Conservation (phyloP, 306 rosid species). For the Quercus robur region DNA sequence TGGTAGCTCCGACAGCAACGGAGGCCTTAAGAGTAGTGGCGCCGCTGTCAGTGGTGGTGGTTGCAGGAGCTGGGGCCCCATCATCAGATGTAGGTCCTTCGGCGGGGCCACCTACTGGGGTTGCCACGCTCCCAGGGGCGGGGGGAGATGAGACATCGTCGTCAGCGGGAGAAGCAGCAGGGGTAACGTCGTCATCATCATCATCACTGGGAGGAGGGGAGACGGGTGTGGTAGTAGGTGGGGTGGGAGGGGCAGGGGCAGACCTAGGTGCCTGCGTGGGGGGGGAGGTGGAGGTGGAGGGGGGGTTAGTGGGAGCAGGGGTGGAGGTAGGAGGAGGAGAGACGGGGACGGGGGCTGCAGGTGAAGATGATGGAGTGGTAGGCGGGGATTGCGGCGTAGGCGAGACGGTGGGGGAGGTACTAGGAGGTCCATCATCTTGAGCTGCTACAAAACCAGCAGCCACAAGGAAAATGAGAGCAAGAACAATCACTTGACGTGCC, state of each 20-base stretch:
- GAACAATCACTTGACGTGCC: slow-evolving; percentile 30
- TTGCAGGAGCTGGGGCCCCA: neutral
- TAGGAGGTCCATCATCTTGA: slow-evolving; percentile 25
- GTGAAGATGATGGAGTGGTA: neutral
- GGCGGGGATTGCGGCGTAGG: slow-evolving; percentile 24
- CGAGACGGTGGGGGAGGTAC: slow-evolving; percentile 33
- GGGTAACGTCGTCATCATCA: neutral
- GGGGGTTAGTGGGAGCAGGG: neutral
- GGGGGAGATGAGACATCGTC: slow-evolving; percentile 52
- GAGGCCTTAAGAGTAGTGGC: slow-evolving; percentile 14
- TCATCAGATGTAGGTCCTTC: neutral
- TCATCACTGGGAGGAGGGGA: neutral
- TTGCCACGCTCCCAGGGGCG: slow-evolving; percentile 34
- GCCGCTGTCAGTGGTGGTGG: neutral
- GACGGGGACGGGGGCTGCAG: slow-evolving; percentile 4
- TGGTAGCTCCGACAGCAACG: neutral
- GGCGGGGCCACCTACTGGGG: slow-evolving; percentile 19
- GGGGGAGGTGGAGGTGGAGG: neutral
- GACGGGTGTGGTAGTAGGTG: neutral
- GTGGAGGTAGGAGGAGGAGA: neutral
- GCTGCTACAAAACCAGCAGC: slow-evolving; percentile 19
- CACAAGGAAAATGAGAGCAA: slow-evolving; percentile 46
- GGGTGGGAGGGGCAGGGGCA: slow-evolving; percentile 5
- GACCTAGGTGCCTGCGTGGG: neutral
- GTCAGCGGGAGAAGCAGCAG: neutral